Percentiles rank a stretch among this genome's conserved stretches.
Evolutionary conservation across 2,329 filamentous ascomycete species (phyloP).

Genomic region (Aquanectria penicillioides): DNA sequence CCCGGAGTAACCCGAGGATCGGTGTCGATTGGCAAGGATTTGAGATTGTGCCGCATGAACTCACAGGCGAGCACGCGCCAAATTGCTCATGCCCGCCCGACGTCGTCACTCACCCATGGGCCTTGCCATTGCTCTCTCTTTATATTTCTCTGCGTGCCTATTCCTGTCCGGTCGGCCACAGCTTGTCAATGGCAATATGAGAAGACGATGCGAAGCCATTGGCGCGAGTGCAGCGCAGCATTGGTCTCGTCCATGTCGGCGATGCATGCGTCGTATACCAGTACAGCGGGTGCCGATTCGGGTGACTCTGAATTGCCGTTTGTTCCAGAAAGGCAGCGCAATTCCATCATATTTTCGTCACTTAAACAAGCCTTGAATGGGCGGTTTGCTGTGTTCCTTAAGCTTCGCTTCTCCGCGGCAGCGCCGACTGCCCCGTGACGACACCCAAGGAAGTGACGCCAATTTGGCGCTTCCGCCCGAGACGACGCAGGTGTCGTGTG

Average conservation of each 20-base stretch:
- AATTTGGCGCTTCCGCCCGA: constrained; percentile 1
- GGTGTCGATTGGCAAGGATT: not conserved
- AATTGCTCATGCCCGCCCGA: not conserved
- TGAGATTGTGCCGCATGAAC: constrained; percentile 11
- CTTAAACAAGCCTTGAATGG: not conserved
- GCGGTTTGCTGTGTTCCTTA: too few relatives aligned
- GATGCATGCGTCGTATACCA: not conserved
- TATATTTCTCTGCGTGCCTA: too few relatives aligned
- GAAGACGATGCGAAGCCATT: not conserved
- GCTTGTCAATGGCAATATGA: not conserved
- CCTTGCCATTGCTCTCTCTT: too few relatives aligned
- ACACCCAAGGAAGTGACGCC: constrained; percentile 9
- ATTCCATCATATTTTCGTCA: not conserved
- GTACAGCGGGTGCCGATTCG: not conserved
- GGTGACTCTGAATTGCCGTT: not conserved
- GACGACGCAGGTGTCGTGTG: not conserved
- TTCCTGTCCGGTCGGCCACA: too few relatives aligned
- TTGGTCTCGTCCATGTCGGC: not conserved
- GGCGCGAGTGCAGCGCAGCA: not conserved
- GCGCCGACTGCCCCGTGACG: not conserved
- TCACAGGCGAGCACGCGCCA: not conserved
- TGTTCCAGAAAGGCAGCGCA: not conserved
- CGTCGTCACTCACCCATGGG: not conserved
- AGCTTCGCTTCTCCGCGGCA: not conserved
- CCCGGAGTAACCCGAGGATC: constrained; percentile 10